A percentile compares a stretch with the other conserved stretches of the same genome.
Conservation (phyloP, 306 rosid genomes). For the Psophocarpus tetragonolobus region DNA sequence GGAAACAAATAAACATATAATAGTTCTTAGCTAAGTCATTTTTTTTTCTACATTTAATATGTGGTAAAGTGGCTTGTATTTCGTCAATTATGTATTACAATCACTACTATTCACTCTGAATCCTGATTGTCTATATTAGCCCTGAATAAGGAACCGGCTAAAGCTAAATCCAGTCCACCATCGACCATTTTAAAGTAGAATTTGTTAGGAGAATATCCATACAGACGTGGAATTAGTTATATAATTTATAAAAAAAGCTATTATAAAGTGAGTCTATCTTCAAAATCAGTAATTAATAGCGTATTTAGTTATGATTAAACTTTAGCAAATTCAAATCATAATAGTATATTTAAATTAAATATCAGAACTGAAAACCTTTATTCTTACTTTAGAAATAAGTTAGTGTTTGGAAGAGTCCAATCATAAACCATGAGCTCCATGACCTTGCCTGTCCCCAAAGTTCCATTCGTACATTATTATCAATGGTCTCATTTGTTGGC, state of each 20-base stretch:
- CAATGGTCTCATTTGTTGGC: conserved; percentile 37
- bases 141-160: conserved; percentile 20
- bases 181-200: conserved; percentile 18
- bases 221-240: conserved; percentile 28
- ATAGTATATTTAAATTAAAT: neutral
- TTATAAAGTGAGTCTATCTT: neutral
- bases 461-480: conserved; percentile 34
- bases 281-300: neutral
- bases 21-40: neutral
- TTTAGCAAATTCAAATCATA: neutral
- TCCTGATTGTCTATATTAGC: conserved; percentile 26
- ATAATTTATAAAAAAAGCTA: neutral
- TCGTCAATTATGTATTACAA: neutral
- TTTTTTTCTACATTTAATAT: conserved; percentile 29
- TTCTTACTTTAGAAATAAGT: neutral
- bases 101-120: conserved; percentile 2
- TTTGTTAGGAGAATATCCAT: conserved; percentile 21
- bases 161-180: conserved; percentile 27
- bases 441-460: conserved; percentile 33
- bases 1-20: neutral
- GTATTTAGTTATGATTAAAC: neutral
- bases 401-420: neutral
- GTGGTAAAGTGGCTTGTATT: neutral
- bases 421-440: conserved; percentile 28
- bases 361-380: neutral